phyloP scores from a whole-genome alignment of 2,329 filamentous ascomycete genomes.

The Penicillium psychrosexuale region DNA sequence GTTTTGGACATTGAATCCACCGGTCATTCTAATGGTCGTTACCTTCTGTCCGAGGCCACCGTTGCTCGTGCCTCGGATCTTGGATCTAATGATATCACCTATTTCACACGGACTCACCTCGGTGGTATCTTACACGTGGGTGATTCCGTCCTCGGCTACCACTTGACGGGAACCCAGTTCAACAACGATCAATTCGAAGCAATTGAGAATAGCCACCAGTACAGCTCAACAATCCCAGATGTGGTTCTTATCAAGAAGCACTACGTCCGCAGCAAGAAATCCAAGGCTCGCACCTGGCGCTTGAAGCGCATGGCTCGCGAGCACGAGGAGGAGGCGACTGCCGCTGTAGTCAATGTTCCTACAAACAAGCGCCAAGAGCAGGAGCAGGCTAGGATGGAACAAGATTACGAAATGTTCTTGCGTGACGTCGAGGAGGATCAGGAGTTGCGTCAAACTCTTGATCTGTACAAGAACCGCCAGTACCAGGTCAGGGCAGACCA shows the following conservation, averaged over 20 bases:
- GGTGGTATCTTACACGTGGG: constrained; percentile 81
- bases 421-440: constrained; percentile 94
- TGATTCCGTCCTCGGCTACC: constrained; percentile 92
- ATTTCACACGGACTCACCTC: constrained; percentile 86
- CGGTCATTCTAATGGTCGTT: constrained; percentile 73
- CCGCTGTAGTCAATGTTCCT: constrained; percentile 37
- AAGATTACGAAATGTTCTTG: constrained; percentile 96
- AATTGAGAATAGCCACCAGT: constrained; percentile 72
- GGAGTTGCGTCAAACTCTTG: constrained; percentile 78
- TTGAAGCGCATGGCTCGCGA: constrained; percentile 91
- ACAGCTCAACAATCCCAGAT: constrained; percentile 78
- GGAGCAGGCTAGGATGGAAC: constrained; percentile 82
- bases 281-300: constrained; percentile 82
- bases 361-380: constrained; percentile 50
- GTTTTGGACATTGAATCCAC: constrained; percentile 89
- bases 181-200: constrained; percentile 85
- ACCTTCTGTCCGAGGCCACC: constrained; percentile 80
- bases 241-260: constrained; percentile 96
- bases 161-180: constrained; percentile 84
- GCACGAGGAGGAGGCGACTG: constrained; percentile 63
- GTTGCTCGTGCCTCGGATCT: constrained; percentile 84
- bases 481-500: constrained; percentile 43
- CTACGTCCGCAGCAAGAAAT: constrained; percentile 82
- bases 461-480: constrained; percentile 69
- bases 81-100: constrained; percentile 79